Evolutionary conservation across 148 eudicot species (phyloP), one percentile per base, ranked within the genome.

Genomic region (Polygonum maritimum): DNA sequence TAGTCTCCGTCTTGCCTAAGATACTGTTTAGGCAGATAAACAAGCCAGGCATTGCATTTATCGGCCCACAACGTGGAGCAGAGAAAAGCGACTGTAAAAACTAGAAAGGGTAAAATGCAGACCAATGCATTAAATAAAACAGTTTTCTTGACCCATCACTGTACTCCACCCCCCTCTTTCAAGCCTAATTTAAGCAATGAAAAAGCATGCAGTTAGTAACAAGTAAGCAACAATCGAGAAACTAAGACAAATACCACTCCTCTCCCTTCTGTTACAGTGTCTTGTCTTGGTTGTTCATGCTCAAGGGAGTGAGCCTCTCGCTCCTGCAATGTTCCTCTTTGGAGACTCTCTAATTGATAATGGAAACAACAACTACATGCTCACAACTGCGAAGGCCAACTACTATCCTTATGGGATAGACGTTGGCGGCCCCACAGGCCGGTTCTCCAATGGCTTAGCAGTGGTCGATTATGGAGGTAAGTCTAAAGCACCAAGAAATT

Each of bases 391-490:
- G 7, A 78, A 76, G 74, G 85, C 85, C 14, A 85, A 85, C 79
- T 82, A 85, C 78, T 82, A 52, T 31, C 87, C 87, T 0, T 85
- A 85, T 31, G 87, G 87, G 8, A 85, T 85, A 44, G 85, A 82
- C 45, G 5, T 60, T 0, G 83, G 87, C 19, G 78, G 83, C 14
- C 87, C 87, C 18, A 76, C 87, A 5, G 87, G 85, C 26, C 73
- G 87, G 81, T 85, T 85, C 73, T 76, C 78, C 80, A 85, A 85
- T 11, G 85, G 87, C 47, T 77, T 85, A n/a, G 82, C 87, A 0
- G 87, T 82, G 3, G 87, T 82, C 4, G 85, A 82, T 52, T 85
- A 82, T 76, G 87, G 87, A 85, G 87, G 87, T 85, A 78, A 38
- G n/a, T 67, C 2, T 63, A 63, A 1, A 26, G 0, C 3, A 13